A percentile compares a stretch with the other conserved stretches of the same genome.
Evolutionary conservation across 2,329 filamentous ascomycete species (phyloP).

Genomic region (Paecilomyces niveus): DNA sequence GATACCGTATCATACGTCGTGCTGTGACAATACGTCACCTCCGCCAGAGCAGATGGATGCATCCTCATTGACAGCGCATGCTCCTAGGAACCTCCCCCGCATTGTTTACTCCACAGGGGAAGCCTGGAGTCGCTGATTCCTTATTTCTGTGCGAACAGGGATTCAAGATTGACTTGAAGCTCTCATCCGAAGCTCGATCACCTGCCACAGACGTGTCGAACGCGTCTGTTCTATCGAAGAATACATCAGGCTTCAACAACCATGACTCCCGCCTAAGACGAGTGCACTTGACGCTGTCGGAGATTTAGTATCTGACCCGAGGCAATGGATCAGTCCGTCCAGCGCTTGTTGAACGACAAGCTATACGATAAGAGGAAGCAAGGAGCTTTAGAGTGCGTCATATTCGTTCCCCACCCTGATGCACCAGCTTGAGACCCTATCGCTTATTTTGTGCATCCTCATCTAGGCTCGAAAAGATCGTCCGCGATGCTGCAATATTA

Average conservation of each 20-base stretch:
- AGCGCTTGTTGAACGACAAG: slow-evolving; percentile 92
- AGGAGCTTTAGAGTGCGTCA: slow-evolving; percentile 82
- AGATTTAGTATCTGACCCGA: neutral
- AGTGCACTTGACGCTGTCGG: neutral
- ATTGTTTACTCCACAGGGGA: slow-evolving; percentile 3
- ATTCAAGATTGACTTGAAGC: neutral
- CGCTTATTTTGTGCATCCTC: slow-evolving; percentile 5
- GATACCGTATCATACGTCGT: slow-evolving; percentile 1
- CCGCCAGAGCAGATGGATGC: slow-evolving; percentile 7
- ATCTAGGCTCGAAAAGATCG: slow-evolving; percentile 74
- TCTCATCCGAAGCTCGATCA: neutral
- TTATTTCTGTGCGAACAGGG: neutral
- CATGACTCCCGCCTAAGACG: neutral
- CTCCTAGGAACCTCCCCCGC: slow-evolving; percentile 12
- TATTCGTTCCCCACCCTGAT: slow-evolving; percentile 1
- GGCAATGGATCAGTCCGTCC: slow-evolving; percentile 81
- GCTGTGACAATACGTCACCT: slow-evolving; percentile 14
- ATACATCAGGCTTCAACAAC: neutral
- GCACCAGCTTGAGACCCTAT: neutral
- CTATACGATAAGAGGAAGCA: slow-evolving; percentile 97
- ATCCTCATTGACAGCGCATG: slow-evolving; percentile 15
- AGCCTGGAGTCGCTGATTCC: neutral
- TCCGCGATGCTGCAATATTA: slow-evolving; percentile 71
- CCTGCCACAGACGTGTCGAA: neutral
- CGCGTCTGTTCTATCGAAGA: neutral